Evolutionary conservation across 2,329 filamentous ascomycete genomes (phyloP).

Genomic region (Fusarium devonianum): DNA sequence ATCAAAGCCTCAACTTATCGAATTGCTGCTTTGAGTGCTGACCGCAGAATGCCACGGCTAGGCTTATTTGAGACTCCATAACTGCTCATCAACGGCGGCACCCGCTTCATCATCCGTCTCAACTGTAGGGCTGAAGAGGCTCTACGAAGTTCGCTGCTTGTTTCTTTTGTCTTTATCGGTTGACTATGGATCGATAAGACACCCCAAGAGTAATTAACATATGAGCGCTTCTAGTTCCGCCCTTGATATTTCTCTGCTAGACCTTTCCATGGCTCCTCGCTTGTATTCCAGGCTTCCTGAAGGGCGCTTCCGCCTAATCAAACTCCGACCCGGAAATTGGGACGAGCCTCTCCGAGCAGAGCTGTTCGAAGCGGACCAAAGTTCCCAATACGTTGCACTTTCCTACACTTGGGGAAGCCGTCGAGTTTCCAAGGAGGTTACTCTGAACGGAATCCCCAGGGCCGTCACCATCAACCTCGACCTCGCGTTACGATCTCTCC

Average conservation of each 20-base stretch:
- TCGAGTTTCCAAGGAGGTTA: conserved; percentile 22
- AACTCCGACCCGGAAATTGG: conserved; percentile 23
- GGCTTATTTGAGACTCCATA: neutral
- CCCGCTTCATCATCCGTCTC: too few species aligned
- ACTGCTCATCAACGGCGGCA: too few species aligned
- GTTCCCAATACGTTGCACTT: conserved; percentile 34
- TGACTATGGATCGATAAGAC: too few species aligned
- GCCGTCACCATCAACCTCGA: conserved; percentile 41
- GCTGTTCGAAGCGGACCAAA: conserved; percentile 24
- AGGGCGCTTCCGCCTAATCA: conserved; percentile 23
- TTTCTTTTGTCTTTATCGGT: too few species aligned
- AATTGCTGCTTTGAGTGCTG: neutral
- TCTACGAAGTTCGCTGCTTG: too few species aligned
- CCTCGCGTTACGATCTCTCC: conserved; percentile 39
- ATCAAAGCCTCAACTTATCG: neutral
- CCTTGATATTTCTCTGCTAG: neutral
- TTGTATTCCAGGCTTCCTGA: conserved; percentile 12
- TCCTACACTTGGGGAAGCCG: conserved; percentile 43
- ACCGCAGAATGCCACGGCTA: neutral
- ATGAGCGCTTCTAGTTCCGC: neutral
- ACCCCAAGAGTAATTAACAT: too few species aligned
- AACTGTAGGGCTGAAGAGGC: neutral
- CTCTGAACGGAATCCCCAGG: conserved; percentile 31
- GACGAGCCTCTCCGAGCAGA: conserved; percentile 18
- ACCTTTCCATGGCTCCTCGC: conserved; percentile 2